Evolutionary conservation across 2,329 filamentous ascomycete species (phyloP).

Genomic region (Colletotrichum sidae): DNA sequence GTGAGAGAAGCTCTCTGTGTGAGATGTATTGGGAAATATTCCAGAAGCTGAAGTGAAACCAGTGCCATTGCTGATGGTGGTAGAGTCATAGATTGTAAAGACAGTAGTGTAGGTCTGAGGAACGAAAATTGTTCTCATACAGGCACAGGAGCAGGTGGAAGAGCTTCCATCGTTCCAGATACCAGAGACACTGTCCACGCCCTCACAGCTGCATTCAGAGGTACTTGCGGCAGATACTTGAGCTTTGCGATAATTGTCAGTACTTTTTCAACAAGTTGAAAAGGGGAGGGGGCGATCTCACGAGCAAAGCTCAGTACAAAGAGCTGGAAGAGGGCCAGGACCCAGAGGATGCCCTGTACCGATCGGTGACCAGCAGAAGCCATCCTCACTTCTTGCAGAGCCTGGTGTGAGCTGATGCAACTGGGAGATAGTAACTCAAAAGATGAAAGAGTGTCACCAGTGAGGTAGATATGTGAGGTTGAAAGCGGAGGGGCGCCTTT

Average conservation of each 20-base stretch:
- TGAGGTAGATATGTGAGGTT: too few relatives aligned
- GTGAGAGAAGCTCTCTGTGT: background rate
- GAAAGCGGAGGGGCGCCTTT: too few relatives aligned
- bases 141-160: constrained; percentile 9
- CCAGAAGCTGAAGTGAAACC: background rate
- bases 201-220: constrained; percentile 13
- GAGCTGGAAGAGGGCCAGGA: background rate
- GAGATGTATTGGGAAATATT: too few relatives aligned
- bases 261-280: fast-evolving
- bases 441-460: too few relatives aligned
- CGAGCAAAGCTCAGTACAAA: background rate
- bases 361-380: background rate
- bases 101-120: constrained; percentile 11
- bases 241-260: background rate
- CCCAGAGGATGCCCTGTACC: constrained; percentile 3
- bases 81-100: constrained; percentile 12
- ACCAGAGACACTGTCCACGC: background rate
- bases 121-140: constrained; percentile 2
- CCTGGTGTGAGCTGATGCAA: background rate
- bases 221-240: background rate
- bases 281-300: background rate
- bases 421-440: too few relatives aligned
- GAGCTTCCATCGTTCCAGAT: background rate
- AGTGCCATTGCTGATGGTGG: background rate
- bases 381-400: background rate